Conservation (phyloP, 805 yeast species). For the Nadsonia fulvescens region DNA sequence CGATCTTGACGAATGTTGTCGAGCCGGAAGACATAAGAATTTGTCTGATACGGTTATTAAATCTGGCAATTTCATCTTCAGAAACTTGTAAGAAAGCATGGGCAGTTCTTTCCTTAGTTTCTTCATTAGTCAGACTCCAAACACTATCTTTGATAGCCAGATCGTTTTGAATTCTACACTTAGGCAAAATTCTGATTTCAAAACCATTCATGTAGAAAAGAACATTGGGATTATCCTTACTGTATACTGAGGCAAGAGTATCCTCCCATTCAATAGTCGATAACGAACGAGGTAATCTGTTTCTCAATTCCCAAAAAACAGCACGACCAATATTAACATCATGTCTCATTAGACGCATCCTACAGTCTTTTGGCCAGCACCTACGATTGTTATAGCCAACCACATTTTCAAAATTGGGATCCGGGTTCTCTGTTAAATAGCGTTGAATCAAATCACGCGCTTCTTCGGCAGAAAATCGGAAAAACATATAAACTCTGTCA, state of each 20-base stretch:
- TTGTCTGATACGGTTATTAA: constrained; percentile 72
- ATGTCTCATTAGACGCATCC: constrained; percentile 79
- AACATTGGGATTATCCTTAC: constrained; percentile 76
- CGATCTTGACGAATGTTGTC: constrained; percentile 84
- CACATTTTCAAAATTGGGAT: constrained; percentile 75
- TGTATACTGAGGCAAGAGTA: constrained; percentile 72
- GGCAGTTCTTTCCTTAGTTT: constrained; percentile 72
- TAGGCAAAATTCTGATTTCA: constrained; percentile 79
- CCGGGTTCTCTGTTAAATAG: constrained; percentile 69
- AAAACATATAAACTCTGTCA: constrained; percentile 65
- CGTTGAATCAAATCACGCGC: constrained; percentile 61
- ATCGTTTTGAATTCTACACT: constrained; percentile 34
- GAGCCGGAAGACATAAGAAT: constrained; percentile 91
- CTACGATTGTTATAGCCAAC: constrained; percentile 74
- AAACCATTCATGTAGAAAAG: constrained; percentile 88
- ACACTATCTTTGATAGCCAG: constrained; percentile 59
- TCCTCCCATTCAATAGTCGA: constrained; percentile 64
- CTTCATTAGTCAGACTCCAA: constrained; percentile 67
- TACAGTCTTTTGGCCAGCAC: constrained; percentile 87
- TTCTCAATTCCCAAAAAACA: constrained; percentile 73
- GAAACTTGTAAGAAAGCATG: constrained; percentile 75
- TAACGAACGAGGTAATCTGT: constrained; percentile 61
- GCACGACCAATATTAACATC: constrained; percentile 91
- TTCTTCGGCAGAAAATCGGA: constrained; percentile 57
- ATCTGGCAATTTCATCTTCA: constrained; percentile 58